These are phyloP conservation scores for Patellifolia procumbens DNA, from an alignment of 179 eudicot species.

Conservation along the genomic window DNA sequence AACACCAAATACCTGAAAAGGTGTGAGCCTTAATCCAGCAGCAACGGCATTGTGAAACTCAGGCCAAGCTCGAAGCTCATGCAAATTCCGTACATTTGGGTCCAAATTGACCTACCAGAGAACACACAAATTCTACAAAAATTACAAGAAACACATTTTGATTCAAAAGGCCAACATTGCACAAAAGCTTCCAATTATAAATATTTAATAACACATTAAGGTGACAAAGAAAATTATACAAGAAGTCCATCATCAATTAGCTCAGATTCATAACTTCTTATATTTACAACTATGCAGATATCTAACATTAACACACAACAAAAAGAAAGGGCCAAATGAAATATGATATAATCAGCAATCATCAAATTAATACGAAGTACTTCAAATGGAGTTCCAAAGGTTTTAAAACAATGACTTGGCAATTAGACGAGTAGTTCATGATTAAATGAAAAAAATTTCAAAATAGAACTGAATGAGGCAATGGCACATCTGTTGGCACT, in stretches of 20 bases:
- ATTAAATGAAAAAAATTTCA: slow-evolving; percentile 4
- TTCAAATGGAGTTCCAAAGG: not conserved
- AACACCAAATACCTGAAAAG: slow-evolving; percentile 63
- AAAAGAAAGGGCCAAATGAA: too few relatives aligned
- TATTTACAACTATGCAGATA: not conserved
- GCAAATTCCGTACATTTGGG: slow-evolving; percentile 78
- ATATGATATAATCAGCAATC: not conserved
- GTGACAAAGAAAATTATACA: not conserved
- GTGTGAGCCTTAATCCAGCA: slow-evolving; percentile 85
- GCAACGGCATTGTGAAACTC: slow-evolving; percentile 99
- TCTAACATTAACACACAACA: not conserved
- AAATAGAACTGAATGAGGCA: slow-evolving; percentile 5
- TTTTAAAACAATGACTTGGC: slow-evolving; percentile 2
- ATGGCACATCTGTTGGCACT: not conserved
- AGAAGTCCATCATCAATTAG: not conserved
- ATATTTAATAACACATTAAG: not conserved
- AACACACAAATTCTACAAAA: not conserved
- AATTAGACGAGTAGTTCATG: not conserved
- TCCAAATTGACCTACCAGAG: slow-evolving; percentile 84
- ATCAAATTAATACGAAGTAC: not conserved
- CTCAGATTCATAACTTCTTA: not conserved
- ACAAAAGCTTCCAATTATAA: not conserved
- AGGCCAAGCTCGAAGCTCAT: slow-evolving; percentile 93
- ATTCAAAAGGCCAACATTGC: not conserved
- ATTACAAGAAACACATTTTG: not conserved